A percentile compares a stretch with the other conserved stretches of the same genome.
These are phyloP conservation scores for Chaetomiaceae sp. DNA, from an alignment of 2,329 filamentous ascomycete genomes.

Conservation along the genomic window DNA sequence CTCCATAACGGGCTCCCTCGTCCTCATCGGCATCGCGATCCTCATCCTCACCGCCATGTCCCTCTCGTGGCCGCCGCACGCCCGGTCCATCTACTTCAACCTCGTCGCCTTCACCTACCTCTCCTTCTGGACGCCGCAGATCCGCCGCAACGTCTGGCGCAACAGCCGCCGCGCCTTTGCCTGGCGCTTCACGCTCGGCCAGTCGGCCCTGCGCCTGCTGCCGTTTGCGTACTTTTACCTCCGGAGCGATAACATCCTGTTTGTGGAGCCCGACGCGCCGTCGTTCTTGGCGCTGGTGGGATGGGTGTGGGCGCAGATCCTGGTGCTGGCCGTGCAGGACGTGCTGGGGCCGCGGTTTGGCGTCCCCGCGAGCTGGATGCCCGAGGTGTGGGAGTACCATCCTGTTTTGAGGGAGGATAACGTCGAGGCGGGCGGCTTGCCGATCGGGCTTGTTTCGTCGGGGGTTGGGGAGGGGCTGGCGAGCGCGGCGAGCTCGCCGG, in stretches of 20 bases:
- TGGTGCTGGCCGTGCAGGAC: conserved; percentile 74
- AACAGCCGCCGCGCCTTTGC: conserved; percentile 89
- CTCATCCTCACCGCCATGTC: conserved; percentile 50
- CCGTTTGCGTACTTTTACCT: conserved; percentile 86
- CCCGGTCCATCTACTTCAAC: conserved; percentile 57
- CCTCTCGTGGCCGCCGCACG: conserved; percentile 53
- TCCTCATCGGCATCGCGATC: conserved; percentile 52
- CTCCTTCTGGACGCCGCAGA: conserved; percentile 90
- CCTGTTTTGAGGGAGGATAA: conserved; percentile 80
- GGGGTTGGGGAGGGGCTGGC: background rate
- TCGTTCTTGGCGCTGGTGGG: conserved; percentile 61
- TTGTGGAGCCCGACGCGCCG: conserved; percentile 63
- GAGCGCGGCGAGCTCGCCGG: conserved; percentile 12
- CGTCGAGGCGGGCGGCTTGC: conserved; percentile 72
- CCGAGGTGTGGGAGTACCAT: conserved; percentile 92
- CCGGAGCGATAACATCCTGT: conserved; percentile 73
- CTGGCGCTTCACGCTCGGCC: conserved; percentile 85
- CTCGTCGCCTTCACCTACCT: conserved; percentile 69
- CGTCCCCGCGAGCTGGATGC: conserved; percentile 62
- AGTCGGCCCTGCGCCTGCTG: conserved; percentile 71
- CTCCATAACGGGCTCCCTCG: conserved; percentile 53
- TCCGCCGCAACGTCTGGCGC: conserved; percentile 81
- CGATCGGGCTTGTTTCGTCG: conserved; percentile 62
- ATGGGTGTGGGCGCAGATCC: conserved; percentile 87
- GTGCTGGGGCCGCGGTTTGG: conserved; percentile 86